Conservation (phyloP, 2,329 filamentous ascomycete species). For the Ophiobolus disseminans region DNA sequence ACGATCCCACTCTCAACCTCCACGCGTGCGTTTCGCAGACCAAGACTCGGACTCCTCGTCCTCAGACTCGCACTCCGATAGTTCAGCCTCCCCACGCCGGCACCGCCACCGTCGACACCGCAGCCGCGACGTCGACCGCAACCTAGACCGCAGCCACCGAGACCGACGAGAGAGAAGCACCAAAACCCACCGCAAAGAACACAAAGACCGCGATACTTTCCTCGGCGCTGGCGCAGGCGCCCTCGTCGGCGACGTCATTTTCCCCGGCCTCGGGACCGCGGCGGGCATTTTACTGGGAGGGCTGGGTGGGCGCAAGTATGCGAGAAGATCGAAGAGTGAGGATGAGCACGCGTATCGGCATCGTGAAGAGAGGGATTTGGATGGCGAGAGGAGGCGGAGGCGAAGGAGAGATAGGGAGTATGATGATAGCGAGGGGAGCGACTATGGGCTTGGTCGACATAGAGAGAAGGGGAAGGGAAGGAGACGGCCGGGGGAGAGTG, state of each 20-base stretch:
- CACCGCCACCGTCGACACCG: conserved; percentile 21
- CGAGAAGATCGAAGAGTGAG: conserved; percentile 38
- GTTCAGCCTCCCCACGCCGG: conserved; percentile 15
- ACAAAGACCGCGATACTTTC: conserved; percentile 50
- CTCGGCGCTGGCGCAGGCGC: conserved; percentile 55
- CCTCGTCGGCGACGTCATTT: conserved; percentile 53
- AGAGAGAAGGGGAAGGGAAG: conserved; percentile 38
- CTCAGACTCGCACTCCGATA: conserved; percentile 27
- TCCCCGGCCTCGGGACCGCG: conserved; percentile 53
- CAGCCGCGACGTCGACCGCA: conserved; percentile 18
- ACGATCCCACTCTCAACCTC: conserved; percentile 42
- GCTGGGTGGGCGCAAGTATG: conserved; percentile 52
- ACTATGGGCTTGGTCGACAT: conserved; percentile 4
- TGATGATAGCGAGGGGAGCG: conserved; percentile 4
- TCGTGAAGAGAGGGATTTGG: conserved; percentile 9
- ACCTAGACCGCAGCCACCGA: conserved; percentile 7
- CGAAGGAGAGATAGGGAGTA: conserved; percentile 44
- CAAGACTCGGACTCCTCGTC: conserved; percentile 25
- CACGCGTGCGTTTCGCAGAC: conserved; percentile 42
- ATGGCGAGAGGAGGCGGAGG: conserved; percentile 26
- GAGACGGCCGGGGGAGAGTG: conserved; percentile 45
- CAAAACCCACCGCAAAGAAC: conserved; percentile 20
- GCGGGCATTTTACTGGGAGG: conserved; percentile 52
- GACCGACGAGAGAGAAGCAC: no score
- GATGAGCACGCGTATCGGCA: conserved; percentile 10